Conservation (phyloP, 345 rosid genomes). For the Pugionium cornutum region DNA sequence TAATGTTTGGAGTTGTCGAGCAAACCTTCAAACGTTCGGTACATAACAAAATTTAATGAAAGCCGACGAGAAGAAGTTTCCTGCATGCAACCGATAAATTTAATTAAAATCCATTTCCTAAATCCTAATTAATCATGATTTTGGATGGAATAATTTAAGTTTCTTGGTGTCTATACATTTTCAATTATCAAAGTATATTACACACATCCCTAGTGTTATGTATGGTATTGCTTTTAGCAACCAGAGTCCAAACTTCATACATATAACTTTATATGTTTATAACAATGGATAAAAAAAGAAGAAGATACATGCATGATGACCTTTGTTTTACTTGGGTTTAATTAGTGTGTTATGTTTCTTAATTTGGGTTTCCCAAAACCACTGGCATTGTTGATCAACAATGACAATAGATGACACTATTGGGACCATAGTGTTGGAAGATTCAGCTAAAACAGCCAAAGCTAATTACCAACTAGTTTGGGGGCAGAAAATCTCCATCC, state of each 20-base stretch:
- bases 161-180: neutral
- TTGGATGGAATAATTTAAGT: neutral
- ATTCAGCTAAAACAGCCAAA: too few species aligned
- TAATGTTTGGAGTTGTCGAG: constrained; percentile 28
- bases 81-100: neutral
- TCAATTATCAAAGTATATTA: neutral
- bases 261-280: too few species aligned
- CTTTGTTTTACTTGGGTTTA: too few species aligned
- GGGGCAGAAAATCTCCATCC: too few species aligned
- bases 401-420: too few species aligned
- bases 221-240: constrained; percentile 10
- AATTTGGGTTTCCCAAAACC: too few species aligned
- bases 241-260: constrained; percentile 2
- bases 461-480: too few species aligned
- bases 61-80: constrained; percentile 19
- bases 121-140: neutral
- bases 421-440: too few species aligned
- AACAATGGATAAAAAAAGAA: too few species aligned
- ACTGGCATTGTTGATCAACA: too few species aligned
- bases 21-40: constrained; percentile 22
- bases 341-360: too few species aligned
- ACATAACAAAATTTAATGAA: constrained; percentile 8
- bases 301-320: too few species aligned
- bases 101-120: neutral
- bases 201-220: neutral